phyloP scores from a whole-genome alignment of 345 rosid genomes.

The Populus pruinosa region DNA sequence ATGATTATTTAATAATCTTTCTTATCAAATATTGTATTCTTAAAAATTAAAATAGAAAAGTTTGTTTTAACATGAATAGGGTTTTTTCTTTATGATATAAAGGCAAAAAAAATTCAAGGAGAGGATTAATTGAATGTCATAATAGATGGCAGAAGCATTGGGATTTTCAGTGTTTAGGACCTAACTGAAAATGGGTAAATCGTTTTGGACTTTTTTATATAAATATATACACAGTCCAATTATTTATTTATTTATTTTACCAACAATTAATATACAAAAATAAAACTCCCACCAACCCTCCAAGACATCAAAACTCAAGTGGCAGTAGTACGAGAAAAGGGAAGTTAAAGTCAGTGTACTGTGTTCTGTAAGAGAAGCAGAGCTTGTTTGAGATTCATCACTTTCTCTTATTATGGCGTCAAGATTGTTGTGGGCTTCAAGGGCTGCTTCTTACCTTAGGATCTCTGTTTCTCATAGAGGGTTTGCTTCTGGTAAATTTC shows the following conservation, averaged over 20 bases:
- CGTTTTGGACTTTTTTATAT: neutral
- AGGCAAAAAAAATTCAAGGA: neutral
- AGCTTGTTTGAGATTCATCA: neutral
- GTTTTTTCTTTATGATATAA: neutral
- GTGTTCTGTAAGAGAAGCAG: neutral
- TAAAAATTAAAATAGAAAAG: too few species aligned
- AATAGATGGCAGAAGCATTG: neutral
- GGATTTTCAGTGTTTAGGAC: neutral
- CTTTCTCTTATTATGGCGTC: slow-evolving; percentile 52
- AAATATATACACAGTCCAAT: neutral
- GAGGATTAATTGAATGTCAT: neutral
- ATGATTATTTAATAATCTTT: too few species aligned
- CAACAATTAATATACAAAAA: neutral
- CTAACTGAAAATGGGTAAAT: neutral
- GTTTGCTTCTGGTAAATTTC: slow-evolving; percentile 60
- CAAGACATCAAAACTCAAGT: neutral
- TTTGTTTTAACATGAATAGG: neutral
- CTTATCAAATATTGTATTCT: too few species aligned
- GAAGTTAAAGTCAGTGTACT: neutral
- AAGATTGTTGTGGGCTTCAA: slow-evolving; percentile 79
- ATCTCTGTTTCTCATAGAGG: slow-evolving; percentile 72
- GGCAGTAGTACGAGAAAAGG: neutral
- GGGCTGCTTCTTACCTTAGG: slow-evolving; percentile 84
- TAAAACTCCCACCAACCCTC: slow-evolving; percentile 8
- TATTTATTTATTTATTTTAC: neutral